Conservation (phyloP, 768 basidiomycete species). For the Suillus plorans region DNA sequence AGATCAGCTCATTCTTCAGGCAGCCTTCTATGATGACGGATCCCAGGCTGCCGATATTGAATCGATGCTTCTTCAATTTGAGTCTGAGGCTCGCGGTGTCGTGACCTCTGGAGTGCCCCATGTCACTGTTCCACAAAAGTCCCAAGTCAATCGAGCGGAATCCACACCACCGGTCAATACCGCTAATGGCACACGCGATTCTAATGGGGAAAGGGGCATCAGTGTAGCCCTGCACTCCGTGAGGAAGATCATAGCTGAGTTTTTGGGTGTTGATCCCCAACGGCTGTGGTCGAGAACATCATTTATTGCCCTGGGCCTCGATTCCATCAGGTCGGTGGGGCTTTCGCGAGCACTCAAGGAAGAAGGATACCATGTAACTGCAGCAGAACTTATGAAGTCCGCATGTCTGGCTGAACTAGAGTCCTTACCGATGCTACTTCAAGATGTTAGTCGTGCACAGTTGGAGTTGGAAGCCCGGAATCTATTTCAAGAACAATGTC, state of each 20-base stretch:
- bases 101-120: slow-evolving; percentile 11
- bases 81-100: slow-evolving; percentile 21
- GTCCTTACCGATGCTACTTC: neutral
- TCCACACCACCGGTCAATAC: neutral
- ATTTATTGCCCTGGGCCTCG: slow-evolving; percentile 45
- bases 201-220: neutral
- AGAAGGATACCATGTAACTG: slow-evolving; percentile 33
- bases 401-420: slow-evolving; percentile 5
- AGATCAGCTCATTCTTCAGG: slow-evolving; percentile 18
- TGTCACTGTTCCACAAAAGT: neutral
- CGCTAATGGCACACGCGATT: neutral
- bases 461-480: neutral
- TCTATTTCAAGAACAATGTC: slow-evolving; percentile 11
- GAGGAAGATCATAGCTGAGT: slow-evolving; percentile 18
- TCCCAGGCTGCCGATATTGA: slow-evolving; percentile 17
- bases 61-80: slow-evolving; percentile 24
- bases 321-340: slow-evolving; percentile 48
- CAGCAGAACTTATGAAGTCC: slow-evolving; percentile 37
- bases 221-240: slow-evolving; percentile 12
- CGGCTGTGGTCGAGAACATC: slow-evolving; percentile 26
- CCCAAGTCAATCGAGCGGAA: neutral
- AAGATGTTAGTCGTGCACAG: neutral
- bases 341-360: slow-evolving; percentile 35
- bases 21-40: slow-evolving; percentile 23
- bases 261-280: slow-evolving; percentile 17